These are phyloP conservation scores for Neopestalotiopsis sp. DNA, from an alignment of 2,329 filamentous ascomycete species.

Conservation along the genomic window DNA sequence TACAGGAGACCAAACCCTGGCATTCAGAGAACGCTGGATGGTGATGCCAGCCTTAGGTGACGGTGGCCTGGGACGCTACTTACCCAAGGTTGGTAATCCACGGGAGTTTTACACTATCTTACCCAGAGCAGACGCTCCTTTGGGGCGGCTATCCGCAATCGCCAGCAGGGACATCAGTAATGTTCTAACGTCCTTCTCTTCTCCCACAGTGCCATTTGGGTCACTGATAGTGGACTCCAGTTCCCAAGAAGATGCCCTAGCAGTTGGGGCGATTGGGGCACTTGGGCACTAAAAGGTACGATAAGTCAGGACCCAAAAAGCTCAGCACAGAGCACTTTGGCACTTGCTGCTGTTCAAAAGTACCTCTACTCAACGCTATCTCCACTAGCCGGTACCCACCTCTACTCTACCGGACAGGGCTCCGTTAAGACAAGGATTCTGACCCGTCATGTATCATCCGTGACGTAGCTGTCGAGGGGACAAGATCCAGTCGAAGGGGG, in stretches of 20 bases:
- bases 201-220: neutral
- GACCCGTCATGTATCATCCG: constrained; percentile 15
- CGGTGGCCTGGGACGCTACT: neutral
- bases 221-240: neutral
- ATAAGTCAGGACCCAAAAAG: neutral
- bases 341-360: constrained; percentile 7
- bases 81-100: neutral
- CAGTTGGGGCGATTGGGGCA: neutral
- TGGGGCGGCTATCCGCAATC: constrained; percentile 10
- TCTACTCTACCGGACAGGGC: constrained; percentile 9
- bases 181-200: neutral
- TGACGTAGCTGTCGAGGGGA: constrained; percentile 16
- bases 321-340: neutral
- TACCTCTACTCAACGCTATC: constrained; percentile 15
- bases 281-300: neutral
- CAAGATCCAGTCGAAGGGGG: constrained; percentile 12
- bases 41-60: neutral
- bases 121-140: too few species aligned
- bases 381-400: neutral
- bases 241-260: neutral
- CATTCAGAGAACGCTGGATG: neutral
- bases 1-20: constrained; percentile 10
- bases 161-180: neutral
- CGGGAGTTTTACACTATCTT: neutral
- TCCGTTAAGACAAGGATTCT: constrained; percentile 3